phyloP scores from a whole-genome alignment of 441 rosid genomes.

The Mallotus repandus region DNA sequence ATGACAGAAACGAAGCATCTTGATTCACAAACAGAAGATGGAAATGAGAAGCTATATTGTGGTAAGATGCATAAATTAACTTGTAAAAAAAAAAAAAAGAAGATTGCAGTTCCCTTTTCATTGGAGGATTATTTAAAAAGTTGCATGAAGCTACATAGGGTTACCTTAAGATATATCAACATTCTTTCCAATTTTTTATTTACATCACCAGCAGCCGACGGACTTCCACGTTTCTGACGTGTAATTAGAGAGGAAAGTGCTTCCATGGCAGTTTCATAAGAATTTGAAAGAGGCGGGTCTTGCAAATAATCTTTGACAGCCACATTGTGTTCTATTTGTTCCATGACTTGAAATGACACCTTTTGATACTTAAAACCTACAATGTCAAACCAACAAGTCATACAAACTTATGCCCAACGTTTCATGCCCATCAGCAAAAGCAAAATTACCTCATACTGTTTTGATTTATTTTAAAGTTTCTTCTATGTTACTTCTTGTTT shows the following conservation, averaged over 20 bases:
- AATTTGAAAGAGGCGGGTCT: conserved; percentile 44
- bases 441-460: background rate
- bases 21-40: background rate
- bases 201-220: conserved; percentile 34
- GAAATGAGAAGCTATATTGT: background rate
- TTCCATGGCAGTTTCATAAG: conserved; percentile 83
- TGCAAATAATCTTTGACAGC: conserved; percentile 34
- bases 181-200: conserved; percentile 63
- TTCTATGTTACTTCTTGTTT: background rate
- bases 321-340: conserved; percentile 30
- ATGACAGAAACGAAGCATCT: background rate
- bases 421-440: conserved; percentile 7
- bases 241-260: conserved; percentile 79
- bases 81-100: background rate
- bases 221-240: conserved; percentile 58
- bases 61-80: background rate
- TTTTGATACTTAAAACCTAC: conserved; percentile 46
- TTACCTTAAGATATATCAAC: conserved; percentile 67
- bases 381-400: conserved; percentile 25
- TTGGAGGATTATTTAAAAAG: background rate
- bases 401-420: conserved; percentile 6
- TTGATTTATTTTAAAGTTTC: background rate
- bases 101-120: conserved; percentile 4
- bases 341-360: conserved; percentile 39
- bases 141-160: background rate